Conservation (phyloP, 805 yeast genomes). For the Kuraishia capsulata region DNA sequence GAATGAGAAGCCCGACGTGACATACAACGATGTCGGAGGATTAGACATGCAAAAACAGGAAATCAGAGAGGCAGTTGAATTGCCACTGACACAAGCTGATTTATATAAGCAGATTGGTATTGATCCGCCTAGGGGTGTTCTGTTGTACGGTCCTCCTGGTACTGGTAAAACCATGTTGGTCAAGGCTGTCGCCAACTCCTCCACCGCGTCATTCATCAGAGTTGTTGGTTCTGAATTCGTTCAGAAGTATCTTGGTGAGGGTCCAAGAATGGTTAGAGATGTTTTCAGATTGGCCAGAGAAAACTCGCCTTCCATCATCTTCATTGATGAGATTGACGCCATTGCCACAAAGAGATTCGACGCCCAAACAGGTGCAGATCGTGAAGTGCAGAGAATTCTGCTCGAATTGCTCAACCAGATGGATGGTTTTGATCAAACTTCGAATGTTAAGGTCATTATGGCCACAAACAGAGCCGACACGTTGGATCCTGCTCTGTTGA, state of each 20-base stretch:
- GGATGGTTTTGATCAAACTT: conserved; percentile 97
- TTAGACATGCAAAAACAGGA: conserved; percentile 99
- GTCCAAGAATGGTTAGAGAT: conserved; percentile 99
- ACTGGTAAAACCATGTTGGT: conserved; percentile 99
- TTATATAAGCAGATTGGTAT: conserved; percentile 95
- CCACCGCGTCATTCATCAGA: conserved; percentile 93
- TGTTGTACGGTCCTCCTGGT: conserved; percentile 99
- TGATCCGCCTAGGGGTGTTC: conserved; percentile 97
- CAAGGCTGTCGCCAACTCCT: conserved; percentile 95
- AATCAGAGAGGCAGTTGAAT: conserved; percentile 95
- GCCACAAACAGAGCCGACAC: conserved; percentile 99
- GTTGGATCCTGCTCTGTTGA: conserved; percentile 92
- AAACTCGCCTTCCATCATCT: conserved; percentile 93
- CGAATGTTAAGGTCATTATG: conserved; percentile 97
- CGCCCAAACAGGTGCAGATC: conserved; percentile 99
- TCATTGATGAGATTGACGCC: conserved; percentile 98
- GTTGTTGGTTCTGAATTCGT: conserved; percentile 98
- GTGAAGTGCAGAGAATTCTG: conserved; percentile 97
- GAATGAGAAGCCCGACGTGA: conserved; percentile 84
- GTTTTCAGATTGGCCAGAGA: conserved; percentile 96
- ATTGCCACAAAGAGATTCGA: conserved; percentile 98
- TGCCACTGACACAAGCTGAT: conserved; percentile 93
- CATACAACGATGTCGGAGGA: conserved; percentile 98
- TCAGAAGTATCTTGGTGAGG: conserved; percentile 97
- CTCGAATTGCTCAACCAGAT: conserved; percentile 94